Conservation (phyloP, 2,329 filamentous ascomycete genomes). For the Pleurostoma richardsiae region DNA sequence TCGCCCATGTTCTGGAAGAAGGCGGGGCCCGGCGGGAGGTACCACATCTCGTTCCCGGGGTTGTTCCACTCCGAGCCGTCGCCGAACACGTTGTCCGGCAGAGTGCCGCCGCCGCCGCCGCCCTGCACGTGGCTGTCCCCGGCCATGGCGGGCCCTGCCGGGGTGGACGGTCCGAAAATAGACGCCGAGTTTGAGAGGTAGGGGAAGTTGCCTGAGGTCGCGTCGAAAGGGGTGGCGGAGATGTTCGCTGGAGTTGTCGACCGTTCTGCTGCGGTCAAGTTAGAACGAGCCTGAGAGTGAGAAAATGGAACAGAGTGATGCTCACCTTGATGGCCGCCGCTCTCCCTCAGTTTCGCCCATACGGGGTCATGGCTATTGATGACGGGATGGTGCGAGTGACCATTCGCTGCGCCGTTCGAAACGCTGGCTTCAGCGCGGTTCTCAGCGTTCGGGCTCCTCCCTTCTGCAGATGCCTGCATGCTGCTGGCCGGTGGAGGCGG, state of each 20-base stretch:
- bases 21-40: slow-evolving; percentile 56
- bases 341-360: slow-evolving; percentile 30
- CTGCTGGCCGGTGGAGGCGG: slow-evolving; percentile 34
- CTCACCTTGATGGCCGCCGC: slow-evolving; percentile 30
- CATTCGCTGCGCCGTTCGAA: slow-evolving; percentile 7
- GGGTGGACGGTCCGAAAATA: slow-evolving; percentile 43
- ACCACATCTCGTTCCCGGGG: slow-evolving; percentile 60
- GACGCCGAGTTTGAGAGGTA: slow-evolving; percentile 42
- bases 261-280: slow-evolving; percentile 23
- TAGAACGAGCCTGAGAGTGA: not conserved
- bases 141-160: slow-evolving; percentile 28
- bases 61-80: slow-evolving; percentile 47
- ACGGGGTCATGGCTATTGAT: slow-evolving; percentile 10
- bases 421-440: not conserved
- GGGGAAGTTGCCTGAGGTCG: slow-evolving; percentile 48
- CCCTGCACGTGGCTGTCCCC: slow-evolving; percentile 24
- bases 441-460: slow-evolving; percentile 31
- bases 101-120: slow-evolving; percentile 8
- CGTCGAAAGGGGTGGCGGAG: slow-evolving; percentile 59
- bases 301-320: slow-evolving; percentile 7
- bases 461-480: slow-evolving; percentile 30
- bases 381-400: slow-evolving; percentile 4
- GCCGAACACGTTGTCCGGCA: slow-evolving; percentile 32
- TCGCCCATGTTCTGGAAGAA: slow-evolving; percentile 63
- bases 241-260: slow-evolving; percentile 45